phyloP scores from a whole-genome alignment of 257 asterid genomes.

The Rehmannia glutinosa region DNA sequence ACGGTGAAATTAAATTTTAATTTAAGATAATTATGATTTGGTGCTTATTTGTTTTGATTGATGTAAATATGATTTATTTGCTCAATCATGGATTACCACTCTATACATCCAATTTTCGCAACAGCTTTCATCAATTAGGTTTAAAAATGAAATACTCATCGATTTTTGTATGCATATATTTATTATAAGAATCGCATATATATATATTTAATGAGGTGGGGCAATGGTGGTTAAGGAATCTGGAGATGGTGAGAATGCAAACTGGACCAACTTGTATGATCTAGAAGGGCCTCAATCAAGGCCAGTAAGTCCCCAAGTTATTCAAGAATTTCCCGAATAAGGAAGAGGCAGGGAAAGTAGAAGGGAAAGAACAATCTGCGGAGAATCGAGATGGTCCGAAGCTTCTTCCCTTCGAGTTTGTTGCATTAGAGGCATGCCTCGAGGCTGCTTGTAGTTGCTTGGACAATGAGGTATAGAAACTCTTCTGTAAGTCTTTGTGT shows the following conservation, averaged over 20 bases:
- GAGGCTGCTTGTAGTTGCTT: slow-evolving; percentile 94
- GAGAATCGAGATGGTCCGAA: slow-evolving; percentile 84
- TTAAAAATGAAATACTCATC: no score
- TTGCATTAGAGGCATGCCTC: slow-evolving; percentile 95
- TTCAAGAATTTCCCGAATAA: slow-evolving; percentile 48
- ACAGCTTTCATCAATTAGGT: no score
- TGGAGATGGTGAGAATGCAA: slow-evolving; percentile 64
- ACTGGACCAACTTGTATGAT: slow-evolving; percentile 84
- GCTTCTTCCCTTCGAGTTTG: slow-evolving; percentile 95
- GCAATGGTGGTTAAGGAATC: slow-evolving; percentile 57
- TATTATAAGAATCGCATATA: background rate
- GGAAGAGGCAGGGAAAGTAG: slow-evolving; percentile 46
- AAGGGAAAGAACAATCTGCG: slow-evolving; percentile 47
- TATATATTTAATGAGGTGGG: slow-evolving; percentile 13
- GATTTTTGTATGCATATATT: background rate
- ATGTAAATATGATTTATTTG: background rate
- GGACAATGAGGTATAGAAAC: slow-evolving; percentile 65
- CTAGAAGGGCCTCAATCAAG: slow-evolving; percentile 59
- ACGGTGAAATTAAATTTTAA: background rate
- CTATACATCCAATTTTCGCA: background rate
- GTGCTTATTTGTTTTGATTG: background rate
- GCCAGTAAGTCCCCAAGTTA: slow-evolving; percentile 43
- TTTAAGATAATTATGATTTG: background rate
- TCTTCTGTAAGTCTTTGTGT: background rate
- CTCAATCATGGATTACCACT: background rate